Base-by-base conservation (phyloP, 257 asterid species). In the Primulina eburnea region DNA sequence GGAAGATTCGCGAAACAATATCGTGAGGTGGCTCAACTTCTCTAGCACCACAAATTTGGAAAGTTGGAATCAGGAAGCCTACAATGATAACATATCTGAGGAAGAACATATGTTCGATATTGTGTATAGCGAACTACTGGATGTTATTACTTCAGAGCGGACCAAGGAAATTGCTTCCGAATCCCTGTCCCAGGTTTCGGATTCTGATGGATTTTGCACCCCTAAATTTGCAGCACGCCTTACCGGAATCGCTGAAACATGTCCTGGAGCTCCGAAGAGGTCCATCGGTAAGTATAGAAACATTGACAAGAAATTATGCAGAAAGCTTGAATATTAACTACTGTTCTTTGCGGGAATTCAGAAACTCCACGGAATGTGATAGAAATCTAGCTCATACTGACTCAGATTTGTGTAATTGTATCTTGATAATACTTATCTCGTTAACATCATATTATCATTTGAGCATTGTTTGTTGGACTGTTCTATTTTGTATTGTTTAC, bases 261-360 rank as follows among this genome's bases (percentile, higher is more conserved):
- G 90, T 59, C 92, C 94, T 12, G 75, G 75, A 56, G 86, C 93
- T 52, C 93, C 96, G 0, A 10, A 67, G 68, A 89, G 78, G 79
- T 50, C 81, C 57, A 35, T 69, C 2, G 61, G 65, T n/a, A 78
- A 67, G 69, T 60, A 24, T 57, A 72, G 73, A 68, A 69, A 70
- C 73, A 75, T 85, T 29, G 83, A 79, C 77, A 71, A 64, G 43
- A 78, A 62, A 20, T 66, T 85, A 63, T 85, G 94, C 84, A 85
- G 77, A 72, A 89, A 78, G 80, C 94, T 89, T 24, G 80, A 82
- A 59, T 89, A 77, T 70, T 85, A 77, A 78, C 28, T 4, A 14
- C 50, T 63, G 40, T 8, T 10, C 35, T 4, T 53, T 33, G 16
- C 6, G 20, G 56, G 56, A 4, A 12, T 16, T 1, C 3, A 17